A percentile compares a stretch with the other conserved stretches of the same genome.
Evolutionary conservation across 2,329 filamentous ascomycete genomes (phyloP).

Genomic region (Pyrenophora seminiperda): DNA sequence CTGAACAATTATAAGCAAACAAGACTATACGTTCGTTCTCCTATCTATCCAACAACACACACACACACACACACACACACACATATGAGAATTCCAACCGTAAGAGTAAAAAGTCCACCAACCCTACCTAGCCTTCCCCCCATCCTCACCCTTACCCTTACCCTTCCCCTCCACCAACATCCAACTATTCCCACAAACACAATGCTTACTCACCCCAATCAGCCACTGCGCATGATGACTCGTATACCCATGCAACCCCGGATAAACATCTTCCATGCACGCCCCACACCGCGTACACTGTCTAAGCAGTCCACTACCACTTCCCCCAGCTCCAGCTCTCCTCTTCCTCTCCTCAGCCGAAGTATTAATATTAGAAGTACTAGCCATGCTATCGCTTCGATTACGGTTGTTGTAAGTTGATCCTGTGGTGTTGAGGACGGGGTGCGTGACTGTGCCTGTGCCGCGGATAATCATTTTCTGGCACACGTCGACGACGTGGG

Average conservation of each 20-base stretch:
- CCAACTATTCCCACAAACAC: conserved; percentile 47
- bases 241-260: conserved; percentile 39
- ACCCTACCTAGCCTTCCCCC: too few relatives aligned
- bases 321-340: too few relatives aligned
- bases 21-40: too few relatives aligned
- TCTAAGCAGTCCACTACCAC: too few relatives aligned
- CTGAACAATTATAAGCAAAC: too few relatives aligned
- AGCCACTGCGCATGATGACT: conserved; percentile 41
- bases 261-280: conserved; percentile 53
- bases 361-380: conserved; percentile 8
- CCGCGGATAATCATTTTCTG: conserved; percentile 56
- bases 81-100: too few relatives aligned
- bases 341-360: conserved; percentile 20
- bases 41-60: too few relatives aligned
- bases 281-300: conserved; percentile 54
- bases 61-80: too few relatives aligned
- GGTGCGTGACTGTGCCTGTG: conserved; percentile 32
- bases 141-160: conserved; percentile 6
- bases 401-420: too few relatives aligned
- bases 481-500: conserved; percentile 63
- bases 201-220: conserved; percentile 48
- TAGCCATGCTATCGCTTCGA: conserved; percentile 33
- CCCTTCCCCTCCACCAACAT: conserved; percentile 40
- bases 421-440: conserved; percentile 12
- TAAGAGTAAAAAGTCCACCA: too few relatives aligned